phyloP scores from a whole-genome alignment of 306 rosid species.

The Heteromeles arbutifolia region DNA sequence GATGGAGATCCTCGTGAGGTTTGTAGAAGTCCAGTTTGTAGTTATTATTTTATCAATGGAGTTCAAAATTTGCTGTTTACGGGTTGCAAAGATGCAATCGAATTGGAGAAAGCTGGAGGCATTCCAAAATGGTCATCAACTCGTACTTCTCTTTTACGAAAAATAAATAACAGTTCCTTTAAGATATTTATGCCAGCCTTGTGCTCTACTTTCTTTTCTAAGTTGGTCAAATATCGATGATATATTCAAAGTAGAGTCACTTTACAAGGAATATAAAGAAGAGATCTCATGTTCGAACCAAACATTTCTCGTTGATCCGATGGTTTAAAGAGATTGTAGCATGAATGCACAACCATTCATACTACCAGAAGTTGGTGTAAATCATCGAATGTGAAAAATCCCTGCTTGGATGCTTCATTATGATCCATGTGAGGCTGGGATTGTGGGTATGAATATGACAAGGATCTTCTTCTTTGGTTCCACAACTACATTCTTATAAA shows the following conservation, averaged over 20 bases:
- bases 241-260: no score
- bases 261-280: no score
- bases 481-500: not conserved
- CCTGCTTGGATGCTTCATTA: slow-evolving; percentile 39
- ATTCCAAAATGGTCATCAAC: not conserved
- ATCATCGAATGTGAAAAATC: slow-evolving; percentile 41
- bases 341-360: no score
- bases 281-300: no score
- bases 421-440: slow-evolving; percentile 13
- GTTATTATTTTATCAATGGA: slow-evolving; percentile 7
- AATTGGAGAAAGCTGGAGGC: not conserved
- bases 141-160: no score
- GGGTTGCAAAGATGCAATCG: not conserved
- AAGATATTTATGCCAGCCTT: no score
- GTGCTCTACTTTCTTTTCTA: no score
- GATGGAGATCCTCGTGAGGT: slow-evolving; percentile 24
- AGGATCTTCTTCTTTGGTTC: no score
- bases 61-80: not conserved
- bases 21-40: slow-evolving; percentile 28
- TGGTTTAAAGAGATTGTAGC: no score
- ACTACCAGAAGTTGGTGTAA: not conserved
- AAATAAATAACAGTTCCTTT: no score
- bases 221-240: no score
- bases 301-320: no score
- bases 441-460: slow-evolving; percentile 3